phyloP scores from a whole-genome alignment of 108 stramenopile species.

The Nitzschia palea region DNA sequence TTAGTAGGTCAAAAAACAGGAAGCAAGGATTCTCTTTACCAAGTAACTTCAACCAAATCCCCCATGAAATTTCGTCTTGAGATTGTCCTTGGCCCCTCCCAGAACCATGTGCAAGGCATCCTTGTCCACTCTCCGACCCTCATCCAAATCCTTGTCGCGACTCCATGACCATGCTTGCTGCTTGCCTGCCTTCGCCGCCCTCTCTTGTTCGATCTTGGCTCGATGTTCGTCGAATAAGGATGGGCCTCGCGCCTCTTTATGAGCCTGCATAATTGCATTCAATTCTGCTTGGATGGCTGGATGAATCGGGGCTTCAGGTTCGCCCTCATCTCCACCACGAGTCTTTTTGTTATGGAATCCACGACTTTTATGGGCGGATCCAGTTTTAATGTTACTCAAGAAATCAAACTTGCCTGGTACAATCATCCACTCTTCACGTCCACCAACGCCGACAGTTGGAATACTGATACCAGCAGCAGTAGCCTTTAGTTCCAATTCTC shows the following conservation, averaged over 20 bases:
- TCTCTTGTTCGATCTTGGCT: conserved; percentile 43
- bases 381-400: conserved; percentile 64
- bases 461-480: conserved; percentile 20
- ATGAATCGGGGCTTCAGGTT: conserved; percentile 41
- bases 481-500: conserved; percentile 32
- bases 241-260: conserved; percentile 72
- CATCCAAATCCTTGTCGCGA: conserved; percentile 75
- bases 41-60: too few relatives aligned
- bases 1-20: too few relatives aligned
- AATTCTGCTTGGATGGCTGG: conserved; percentile 78
- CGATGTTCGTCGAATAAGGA: conserved; percentile 74
- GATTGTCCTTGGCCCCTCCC: conserved; percentile 69
- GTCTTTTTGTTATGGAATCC: conserved; percentile 59
- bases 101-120: conserved; percentile 72
- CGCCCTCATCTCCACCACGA: conserved; percentile 14
- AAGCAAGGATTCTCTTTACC: too few relatives aligned
- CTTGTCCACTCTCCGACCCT: conserved; percentile 85
- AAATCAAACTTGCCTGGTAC: conserved; percentile 84
- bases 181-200: conserved; percentile 29
- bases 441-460: conserved; percentile 13
- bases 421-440: conserved; percentile 89
- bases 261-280: conserved; percentile 69
- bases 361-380: conserved; percentile 50
- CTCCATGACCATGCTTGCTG: conserved; percentile 68
- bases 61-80: conserved; percentile 79